Evolutionary conservation across 2,329 filamentous ascomycete species (phyloP), one percentile per base, ranked within the genome.

Genomic region (Samsoniella hepiali): DNA sequence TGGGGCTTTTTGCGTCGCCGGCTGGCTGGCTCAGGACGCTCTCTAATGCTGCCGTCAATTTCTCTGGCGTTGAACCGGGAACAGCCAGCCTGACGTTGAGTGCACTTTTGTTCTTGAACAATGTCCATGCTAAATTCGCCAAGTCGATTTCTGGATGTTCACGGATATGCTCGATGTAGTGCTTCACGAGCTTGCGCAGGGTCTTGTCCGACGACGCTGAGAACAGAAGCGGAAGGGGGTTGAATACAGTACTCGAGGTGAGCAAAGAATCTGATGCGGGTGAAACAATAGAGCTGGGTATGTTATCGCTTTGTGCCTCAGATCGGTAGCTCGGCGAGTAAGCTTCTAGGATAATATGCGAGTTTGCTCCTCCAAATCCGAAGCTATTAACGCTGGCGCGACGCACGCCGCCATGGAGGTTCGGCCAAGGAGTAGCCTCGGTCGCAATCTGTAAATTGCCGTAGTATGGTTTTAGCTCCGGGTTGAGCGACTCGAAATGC

Each of bases 361-460:
- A 63, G 63, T 73, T 73, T 1, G 69, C 29, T 3, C 72, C 72
- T 1, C 72, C 71, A 32, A 69, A 72, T 0, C 72, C 72, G 31
- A 73, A 73, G 5, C 65, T 68, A 61, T 70, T 66, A 54, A 71
- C 62, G 65, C 68, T 68, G 22, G 63, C 64, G 57, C 64, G 49
- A 17, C 63, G 40, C 10, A 44, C 45, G 1, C 64, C 58, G 22
- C 40, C 44, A 17, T 40, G 31, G 3, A 56, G 5, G 5, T 5
- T 27, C 3, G 69, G 71, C 71, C 70, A 72, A 0, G 64, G 42
- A 1, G 4, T 63, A 0, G 53, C 10, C 10, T 29, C 11, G 0
- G 65, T 69, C 0, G 64, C 49, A 1, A 72, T 63, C 3, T 63
- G 17, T 2, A 72, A 54, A 2, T 67, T 57, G 0, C n/a, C 22